Conservation (phyloP, 2,329 filamentous ascomycete species). For the Bipolaris cookei region DNA sequence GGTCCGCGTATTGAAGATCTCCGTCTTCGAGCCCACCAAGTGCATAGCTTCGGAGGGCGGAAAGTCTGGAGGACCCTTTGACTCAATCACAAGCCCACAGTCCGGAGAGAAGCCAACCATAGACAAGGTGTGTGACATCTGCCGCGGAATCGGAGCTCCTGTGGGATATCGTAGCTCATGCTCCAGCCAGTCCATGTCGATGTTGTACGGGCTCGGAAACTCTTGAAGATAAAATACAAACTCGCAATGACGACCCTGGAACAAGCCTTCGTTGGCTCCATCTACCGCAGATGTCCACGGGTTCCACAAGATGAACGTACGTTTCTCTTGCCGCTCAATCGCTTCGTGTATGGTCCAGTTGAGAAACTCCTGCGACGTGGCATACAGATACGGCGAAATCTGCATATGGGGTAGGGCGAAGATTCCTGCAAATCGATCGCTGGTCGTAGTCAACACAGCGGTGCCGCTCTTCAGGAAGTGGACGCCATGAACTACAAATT, state of each 20-base stretch:
- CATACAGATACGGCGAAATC: slow-evolving; percentile 62
- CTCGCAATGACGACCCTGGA: slow-evolving; percentile 82
- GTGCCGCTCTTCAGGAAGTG: slow-evolving; percentile 84
- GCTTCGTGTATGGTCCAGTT: slow-evolving; percentile 73
- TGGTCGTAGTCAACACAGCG: slow-evolving; percentile 84
- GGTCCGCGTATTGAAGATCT: slow-evolving; percentile 60
- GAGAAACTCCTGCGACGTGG: slow-evolving; percentile 61
- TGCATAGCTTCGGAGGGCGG: slow-evolving; percentile 60
- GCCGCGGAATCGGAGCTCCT: slow-evolving; percentile 60
- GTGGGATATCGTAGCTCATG: slow-evolving; percentile 65
- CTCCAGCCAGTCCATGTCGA: slow-evolving; percentile 60
- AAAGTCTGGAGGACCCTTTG: slow-evolving; percentile 63
- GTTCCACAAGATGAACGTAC: slow-evolving; percentile 61
- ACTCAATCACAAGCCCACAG: slow-evolving; percentile 69
- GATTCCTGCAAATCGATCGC: slow-evolving; percentile 85
- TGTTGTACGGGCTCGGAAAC: slow-evolving; percentile 27
- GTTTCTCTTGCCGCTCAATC: slow-evolving; percentile 69
- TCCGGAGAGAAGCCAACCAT: slow-evolving; percentile 69
- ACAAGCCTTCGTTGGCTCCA: slow-evolving; percentile 61
- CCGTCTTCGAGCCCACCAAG: slow-evolving; percentile 63
- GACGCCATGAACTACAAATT: slow-evolving; percentile 79
- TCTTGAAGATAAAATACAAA: slow-evolving; percentile 86
- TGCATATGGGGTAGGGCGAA: slow-evolving; percentile 87
- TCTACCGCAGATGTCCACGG: slow-evolving; percentile 79
- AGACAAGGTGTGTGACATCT: slow-evolving; percentile 63